A percentile compares a stretch with the other conserved stretches of the same genome.
These are phyloP conservation scores for Pyrenopolyporus hunteri DNA, from an alignment of 495 filamentous ascomycete species.

Conservation along the genomic window DNA sequence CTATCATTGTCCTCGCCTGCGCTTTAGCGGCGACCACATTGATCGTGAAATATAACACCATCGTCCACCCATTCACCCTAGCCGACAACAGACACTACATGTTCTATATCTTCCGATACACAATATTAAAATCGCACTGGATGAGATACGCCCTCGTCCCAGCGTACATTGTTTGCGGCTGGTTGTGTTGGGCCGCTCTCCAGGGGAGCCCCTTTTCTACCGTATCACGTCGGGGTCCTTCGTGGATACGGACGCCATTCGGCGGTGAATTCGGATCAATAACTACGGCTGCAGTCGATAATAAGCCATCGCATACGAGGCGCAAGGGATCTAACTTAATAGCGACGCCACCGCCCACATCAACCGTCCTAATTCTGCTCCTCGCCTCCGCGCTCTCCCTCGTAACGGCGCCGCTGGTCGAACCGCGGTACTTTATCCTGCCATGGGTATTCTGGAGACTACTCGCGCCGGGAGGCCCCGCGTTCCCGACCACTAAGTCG, in stretches of 20 bases:
- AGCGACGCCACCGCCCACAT: conserved; percentile 40
- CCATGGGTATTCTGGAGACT: conserved; percentile 95
- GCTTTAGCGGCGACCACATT: conserved; percentile 54
- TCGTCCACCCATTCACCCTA: conserved; percentile 93
- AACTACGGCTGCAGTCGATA: background rate
- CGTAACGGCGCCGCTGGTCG: conserved; percentile 87
- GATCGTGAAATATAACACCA: conserved; percentile 81
- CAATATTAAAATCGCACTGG: conserved; percentile 66
- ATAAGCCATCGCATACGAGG: background rate
- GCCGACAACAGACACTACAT: conserved; percentile 97
- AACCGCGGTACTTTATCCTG: conserved; percentile 92
- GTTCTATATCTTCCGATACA: conserved; percentile 92
- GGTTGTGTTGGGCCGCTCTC: conserved; percentile 64
- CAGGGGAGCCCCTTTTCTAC: conserved; percentile 15
- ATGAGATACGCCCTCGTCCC: conserved; percentile 72
- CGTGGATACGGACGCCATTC: conserved; percentile 20
- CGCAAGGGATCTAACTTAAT: background rate
- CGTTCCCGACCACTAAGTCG: conserved; percentile 33
- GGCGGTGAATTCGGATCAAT: background rate
- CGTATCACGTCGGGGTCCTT: background rate
- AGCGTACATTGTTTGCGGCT: conserved; percentile 58
- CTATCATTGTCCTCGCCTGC: conserved; percentile 35
- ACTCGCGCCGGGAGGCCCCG: conserved; percentile 62
- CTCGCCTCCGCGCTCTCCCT: conserved; percentile 75
- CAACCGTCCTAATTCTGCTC: conserved; percentile 67